Percentiles rank a stretch among this genome's conserved stretches.
Conservation (phyloP, 169 alveolate genomes). For the Cyclospora cayetanensis region DNA sequence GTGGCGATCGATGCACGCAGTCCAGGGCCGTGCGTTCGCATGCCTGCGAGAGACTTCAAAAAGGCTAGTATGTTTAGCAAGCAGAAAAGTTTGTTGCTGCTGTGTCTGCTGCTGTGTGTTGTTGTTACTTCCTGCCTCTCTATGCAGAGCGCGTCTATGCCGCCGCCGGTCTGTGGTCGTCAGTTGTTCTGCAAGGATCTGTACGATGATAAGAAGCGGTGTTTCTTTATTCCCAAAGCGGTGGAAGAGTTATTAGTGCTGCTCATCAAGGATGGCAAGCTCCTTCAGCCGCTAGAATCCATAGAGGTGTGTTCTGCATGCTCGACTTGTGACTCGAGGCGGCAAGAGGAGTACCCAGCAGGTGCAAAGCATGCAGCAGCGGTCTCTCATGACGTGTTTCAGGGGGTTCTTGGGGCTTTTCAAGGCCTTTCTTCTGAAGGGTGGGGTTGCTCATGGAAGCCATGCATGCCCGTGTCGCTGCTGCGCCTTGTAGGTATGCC, state of each 20-base stretch:
- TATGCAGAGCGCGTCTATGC: constrained; percentile 15
- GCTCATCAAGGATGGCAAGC: neutral
- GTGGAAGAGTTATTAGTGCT: constrained; percentile 55
- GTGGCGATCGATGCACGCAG: neutral
- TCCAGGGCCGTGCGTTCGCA: neutral
- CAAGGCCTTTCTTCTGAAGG: neutral
- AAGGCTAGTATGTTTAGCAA: neutral
- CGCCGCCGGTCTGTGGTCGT: neutral
- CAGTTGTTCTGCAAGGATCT: constrained; percentile 71
- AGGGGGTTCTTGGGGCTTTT: neutral
- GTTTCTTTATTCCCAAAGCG: constrained; percentile 70
- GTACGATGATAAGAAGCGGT: constrained; percentile 74
- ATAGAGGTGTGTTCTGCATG: neutral
- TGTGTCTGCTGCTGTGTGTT: neutral
- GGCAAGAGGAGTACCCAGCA: neutral
- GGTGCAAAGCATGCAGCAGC: neutral
- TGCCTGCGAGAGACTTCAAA: neutral
- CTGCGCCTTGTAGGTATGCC: neutral
- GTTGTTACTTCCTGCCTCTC: neutral
- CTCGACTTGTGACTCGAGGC: neutral
- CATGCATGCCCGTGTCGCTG: too few relatives aligned
- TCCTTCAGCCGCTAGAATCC: neutral
- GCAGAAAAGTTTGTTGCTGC: too few relatives aligned
- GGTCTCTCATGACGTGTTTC: neutral
- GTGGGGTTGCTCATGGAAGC: neutral